Conservation (phyloP, 257 asterid species). For the Echium plantagineum region DNA sequence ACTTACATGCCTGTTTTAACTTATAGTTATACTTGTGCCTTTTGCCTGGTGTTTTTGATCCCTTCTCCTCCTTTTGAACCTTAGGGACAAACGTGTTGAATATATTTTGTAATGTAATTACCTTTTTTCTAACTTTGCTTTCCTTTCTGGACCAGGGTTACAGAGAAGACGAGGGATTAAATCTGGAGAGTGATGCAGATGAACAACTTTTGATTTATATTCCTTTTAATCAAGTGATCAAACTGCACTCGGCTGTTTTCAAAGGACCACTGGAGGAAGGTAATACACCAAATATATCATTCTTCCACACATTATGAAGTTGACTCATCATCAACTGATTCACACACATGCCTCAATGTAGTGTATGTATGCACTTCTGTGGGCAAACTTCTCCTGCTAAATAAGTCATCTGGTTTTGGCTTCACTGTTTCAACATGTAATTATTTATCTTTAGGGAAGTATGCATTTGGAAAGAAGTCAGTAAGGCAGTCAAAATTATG, state of each 20-base stretch:
- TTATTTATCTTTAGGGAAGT: too few species aligned
- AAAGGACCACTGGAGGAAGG: conserved; percentile 95
- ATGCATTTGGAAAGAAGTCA: too few species aligned
- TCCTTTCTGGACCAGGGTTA: conserved; percentile 48
- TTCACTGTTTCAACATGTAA: too few species aligned
- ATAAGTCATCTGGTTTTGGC: too few species aligned
- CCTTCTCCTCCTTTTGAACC: neutral
- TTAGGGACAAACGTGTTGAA: neutral
- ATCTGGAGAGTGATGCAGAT: conserved; percentile 91
- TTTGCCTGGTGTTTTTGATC: too few species aligned
- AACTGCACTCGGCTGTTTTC: conserved; percentile 60
- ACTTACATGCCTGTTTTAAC: too few species aligned
- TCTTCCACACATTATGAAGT: neutral
- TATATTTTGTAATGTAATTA: neutral
- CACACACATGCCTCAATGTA: neutral
- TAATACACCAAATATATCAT: conserved; percentile 6
- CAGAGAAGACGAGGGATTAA: conserved; percentile 86
- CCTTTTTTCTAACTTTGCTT: neutral
- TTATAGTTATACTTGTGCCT: too few species aligned
- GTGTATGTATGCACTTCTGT: neutral
- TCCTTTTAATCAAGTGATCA: conserved; percentile 83
- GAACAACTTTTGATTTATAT: conserved; percentile 82
- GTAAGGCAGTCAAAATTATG: too few species aligned
- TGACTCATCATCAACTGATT: neutral
- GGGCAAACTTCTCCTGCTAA: too few species aligned